Evolutionary conservation across 805 yeast species (phyloP), one percentile per base, ranked within the genome.

Genomic region (Suhomyces tanzawaensis): DNA sequence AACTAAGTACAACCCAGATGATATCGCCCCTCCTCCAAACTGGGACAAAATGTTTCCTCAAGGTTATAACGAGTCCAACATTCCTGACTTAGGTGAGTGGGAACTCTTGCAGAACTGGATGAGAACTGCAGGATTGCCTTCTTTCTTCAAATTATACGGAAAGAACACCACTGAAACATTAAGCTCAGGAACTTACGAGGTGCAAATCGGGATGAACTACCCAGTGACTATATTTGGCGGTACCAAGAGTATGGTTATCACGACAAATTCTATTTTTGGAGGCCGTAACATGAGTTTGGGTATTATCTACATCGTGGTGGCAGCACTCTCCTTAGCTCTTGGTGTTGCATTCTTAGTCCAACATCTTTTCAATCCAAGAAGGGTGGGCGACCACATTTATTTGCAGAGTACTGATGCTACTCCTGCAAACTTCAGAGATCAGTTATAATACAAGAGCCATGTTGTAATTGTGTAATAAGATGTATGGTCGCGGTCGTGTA

Each of bases 51-150:
- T 55, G 64, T 91, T 62, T 59, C 98, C 98, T 2, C 64, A 89
- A 42, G 98, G 98, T 0, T 91, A 93, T 64, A 87, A 84, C n/a
- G 81, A 76, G 23, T 77, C 77, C 4, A 88, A 87, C 58, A 51
- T 91, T 44, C 95, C 95, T 3, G 82, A 85, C 55, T 57, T 91
- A 33, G 72, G 85, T 2, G 57, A 64, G 25, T 81, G 93, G 88
- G 91, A 87, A 56, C 81, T 81, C 47, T 76, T 91, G 51, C 96
- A 89, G 68, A 91, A 89, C 60, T 91, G 99, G 99, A 91, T 91
- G 97, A 79, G 95, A 53, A 89, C 97, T 1, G 96, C 98, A 0
- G 96, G 95, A 0, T 69, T 91, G 45, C 95, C 98, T 19, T 78
- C 83, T 9, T 91, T 93, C 55, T 80, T 84, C 71, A 91, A 93